Evolutionary conservation across 176 grass and related monocot species (phyloP).

Genomic region (Oryza australiensis): DNA sequence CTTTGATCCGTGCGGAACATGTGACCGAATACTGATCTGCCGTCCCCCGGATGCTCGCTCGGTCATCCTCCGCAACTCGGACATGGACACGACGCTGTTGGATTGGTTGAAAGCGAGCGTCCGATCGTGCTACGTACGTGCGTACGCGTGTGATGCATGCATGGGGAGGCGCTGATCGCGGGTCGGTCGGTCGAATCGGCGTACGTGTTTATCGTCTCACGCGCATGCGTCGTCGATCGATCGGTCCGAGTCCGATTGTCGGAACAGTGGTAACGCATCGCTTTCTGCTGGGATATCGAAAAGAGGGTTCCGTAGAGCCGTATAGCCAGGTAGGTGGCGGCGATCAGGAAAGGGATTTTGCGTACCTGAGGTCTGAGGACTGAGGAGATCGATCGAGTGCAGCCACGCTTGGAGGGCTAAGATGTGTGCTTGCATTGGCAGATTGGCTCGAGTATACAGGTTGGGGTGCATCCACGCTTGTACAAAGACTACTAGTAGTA

Average conservation of each 20-base stretch:
- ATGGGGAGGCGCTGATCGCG: no score
- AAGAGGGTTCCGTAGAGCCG: not conserved
- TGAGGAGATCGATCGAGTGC: no score
- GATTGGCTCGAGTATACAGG: no score
- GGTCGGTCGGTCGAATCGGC: no score
- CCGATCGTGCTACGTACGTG: not conserved
- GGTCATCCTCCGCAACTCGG: no score
- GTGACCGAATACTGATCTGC: not conserved
- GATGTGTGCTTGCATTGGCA: not conserved
- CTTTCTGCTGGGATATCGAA: not conserved
- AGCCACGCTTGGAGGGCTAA: not conserved
- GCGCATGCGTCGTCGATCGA: no score
- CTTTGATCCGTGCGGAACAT: slow-evolving; percentile 5
- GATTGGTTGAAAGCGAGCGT: not conserved
- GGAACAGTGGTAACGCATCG: not conserved
- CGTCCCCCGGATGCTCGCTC: not conserved
- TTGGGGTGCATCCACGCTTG: no score
- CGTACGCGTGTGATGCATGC: not conserved
- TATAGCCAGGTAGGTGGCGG: not conserved
- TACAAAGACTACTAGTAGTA: no score
- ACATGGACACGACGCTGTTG: not conserved
- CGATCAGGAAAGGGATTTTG: no score
- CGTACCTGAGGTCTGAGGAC: no score
- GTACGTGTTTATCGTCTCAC: no score
- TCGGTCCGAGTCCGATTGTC: not conserved